Conservation (phyloP, 2,329 filamentous ascomycete genomes). For the Epichloe gansuensis region DNA sequence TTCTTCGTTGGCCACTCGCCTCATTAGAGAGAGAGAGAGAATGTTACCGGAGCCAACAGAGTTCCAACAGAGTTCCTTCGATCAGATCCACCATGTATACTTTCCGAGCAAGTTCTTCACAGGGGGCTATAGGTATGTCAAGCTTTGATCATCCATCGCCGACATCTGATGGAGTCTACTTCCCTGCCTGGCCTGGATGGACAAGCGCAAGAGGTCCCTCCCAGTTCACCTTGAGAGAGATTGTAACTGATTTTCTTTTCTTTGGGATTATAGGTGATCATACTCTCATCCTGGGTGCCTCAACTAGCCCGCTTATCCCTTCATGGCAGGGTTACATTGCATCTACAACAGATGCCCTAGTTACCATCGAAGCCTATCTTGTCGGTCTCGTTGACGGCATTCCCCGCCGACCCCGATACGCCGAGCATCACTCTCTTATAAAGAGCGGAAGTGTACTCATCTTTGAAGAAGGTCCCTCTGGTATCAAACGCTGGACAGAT, state of each 20-base stretch:
- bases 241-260: background rate
- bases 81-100: background rate
- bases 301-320: conserved; percentile 33
- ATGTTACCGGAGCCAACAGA: background rate
- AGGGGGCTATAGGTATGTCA: background rate
- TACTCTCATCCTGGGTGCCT: background rate
- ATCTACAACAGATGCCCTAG: conserved; percentile 59
- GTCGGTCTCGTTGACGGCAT: conserved; percentile 59
- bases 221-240: background rate
- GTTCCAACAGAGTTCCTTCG: background rate
- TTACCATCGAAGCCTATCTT: conserved; percentile 71
- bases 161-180: too few species aligned
- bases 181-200: too few species aligned
- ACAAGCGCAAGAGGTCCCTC: background rate
- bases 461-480: conserved; percentile 78
- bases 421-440: conserved; percentile 63
- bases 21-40: background rate
- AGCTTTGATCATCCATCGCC: background rate
- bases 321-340: conserved; percentile 54
- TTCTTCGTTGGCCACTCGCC: background rate
- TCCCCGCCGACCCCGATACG: conserved; percentile 69
- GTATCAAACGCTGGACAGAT: conserved; percentile 88
- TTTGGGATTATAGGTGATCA: background rate
- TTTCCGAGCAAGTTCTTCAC: conserved; percentile 1
- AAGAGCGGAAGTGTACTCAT: conserved; percentile 76